phyloP scores from a whole-genome alignment of 2,329 filamentous ascomycete species.

The Xylariaceae sp. region DNA sequence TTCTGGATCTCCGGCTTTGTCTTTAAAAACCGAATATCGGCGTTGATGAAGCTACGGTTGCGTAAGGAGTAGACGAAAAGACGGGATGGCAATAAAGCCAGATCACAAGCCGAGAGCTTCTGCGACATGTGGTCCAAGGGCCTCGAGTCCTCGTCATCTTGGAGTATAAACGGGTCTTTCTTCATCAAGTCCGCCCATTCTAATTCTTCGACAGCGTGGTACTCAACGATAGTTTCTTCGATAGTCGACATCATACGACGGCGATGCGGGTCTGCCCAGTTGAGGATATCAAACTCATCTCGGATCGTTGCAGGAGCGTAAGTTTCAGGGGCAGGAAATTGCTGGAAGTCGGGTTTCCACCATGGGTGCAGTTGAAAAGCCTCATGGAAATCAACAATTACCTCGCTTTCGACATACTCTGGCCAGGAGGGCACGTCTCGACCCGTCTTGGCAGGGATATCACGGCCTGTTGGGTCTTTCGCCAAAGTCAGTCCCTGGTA shows the following conservation, averaged over 20 bases:
- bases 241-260: conserved; percentile 3
- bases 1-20: conserved; percentile 12
- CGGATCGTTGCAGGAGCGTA: conserved; percentile 11
- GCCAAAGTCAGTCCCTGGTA: conserved; percentile 16
- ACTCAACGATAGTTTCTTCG: conserved; percentile 15
- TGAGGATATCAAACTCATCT: conserved; percentile 14
- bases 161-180: conserved; percentile 9
- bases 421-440: conserved; percentile 10
- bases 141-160: conserved; percentile 2
- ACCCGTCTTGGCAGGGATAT: conserved; percentile 11
- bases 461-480: conserved; percentile 13
- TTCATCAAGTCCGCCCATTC: conserved; percentile 14
- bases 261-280: conserved; percentile 15
- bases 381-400: conserved; percentile 17
- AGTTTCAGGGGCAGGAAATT: conserved; percentile 13
- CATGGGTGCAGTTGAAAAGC: conserved; percentile 15
- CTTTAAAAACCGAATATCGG: conserved; percentile 13
- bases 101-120: conserved; percentile 8
- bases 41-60: conserved; percentile 16
- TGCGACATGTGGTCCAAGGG: conserved; percentile 8
- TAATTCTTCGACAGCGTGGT: conserved; percentile 13
- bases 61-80: conserved; percentile 17
- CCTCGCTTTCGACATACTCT: conserved; percentile 16
- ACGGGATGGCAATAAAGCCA: conserved; percentile 14
- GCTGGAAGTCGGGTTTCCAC: conserved; percentile 17